Evolutionary conservation across 2,329 filamentous ascomycete genomes (phyloP).

Genomic region (Byssochlamys sp.): DNA sequence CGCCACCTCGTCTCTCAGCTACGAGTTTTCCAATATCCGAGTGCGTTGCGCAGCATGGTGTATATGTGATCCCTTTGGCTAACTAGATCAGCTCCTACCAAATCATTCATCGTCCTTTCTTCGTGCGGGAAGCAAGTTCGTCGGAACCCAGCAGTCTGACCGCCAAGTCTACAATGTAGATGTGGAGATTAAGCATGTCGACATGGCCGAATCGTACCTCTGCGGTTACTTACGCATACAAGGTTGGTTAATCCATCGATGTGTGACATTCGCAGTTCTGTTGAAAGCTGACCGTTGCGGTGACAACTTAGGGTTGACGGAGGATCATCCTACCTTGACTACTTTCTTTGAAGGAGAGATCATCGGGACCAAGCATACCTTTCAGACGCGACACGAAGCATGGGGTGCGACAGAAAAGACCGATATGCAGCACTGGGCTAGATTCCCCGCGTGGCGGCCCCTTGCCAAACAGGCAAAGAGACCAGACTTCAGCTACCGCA

Average conservation of each 20-base stretch:
- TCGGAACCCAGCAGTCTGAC: conserved; percentile 86
- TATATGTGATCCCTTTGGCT: conserved; percentile 1
- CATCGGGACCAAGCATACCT: conserved; percentile 89
- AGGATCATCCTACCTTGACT: conserved; percentile 92
- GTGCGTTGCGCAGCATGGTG: conserved; percentile 30
- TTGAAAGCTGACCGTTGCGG: conserved; percentile 2
- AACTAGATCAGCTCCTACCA: conserved; percentile 53
- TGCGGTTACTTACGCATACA: conserved; percentile 93
- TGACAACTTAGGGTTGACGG: conserved; percentile 61
- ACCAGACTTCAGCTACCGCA: conserved; percentile 51
- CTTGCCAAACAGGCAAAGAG: conserved; percentile 56
- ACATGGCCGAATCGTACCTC: conserved; percentile 85
- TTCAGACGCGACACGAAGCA: conserved; percentile 74
- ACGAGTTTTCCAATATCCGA: conserved; percentile 47
- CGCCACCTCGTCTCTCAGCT: conserved; percentile 40
- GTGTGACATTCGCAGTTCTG: not conserved
- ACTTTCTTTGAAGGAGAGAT: conserved; percentile 98
- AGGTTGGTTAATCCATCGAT: conserved; percentile 46
- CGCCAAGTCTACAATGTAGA: conserved; percentile 89
- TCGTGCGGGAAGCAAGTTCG: conserved; percentile 76
- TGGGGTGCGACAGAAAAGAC: conserved; percentile 91
- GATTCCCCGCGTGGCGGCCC: conserved; percentile 77
- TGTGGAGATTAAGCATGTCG: conserved; percentile 92
- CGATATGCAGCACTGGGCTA: conserved; percentile 84
- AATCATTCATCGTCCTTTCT: conserved; percentile 78